phyloP scores from a whole-genome alignment of 2,329 filamentous ascomycete genomes.

The Hymenotorrendiella dingleyae region DNA sequence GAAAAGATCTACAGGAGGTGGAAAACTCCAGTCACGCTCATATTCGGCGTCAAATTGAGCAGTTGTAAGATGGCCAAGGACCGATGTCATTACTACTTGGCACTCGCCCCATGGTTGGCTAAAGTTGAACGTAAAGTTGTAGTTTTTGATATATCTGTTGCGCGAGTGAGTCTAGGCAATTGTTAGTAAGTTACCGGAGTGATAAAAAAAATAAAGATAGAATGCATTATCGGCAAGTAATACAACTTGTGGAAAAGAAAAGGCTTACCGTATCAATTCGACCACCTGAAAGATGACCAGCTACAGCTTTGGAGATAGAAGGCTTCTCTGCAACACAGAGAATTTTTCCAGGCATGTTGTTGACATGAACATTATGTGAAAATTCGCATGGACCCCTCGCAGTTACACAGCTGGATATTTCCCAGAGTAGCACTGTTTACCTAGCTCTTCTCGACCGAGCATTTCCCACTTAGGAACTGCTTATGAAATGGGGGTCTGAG shows the following conservation, averaged over 20 bases:
- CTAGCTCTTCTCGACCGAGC: no score
- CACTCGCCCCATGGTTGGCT: slow-evolving; percentile 72
- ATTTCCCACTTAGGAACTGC: no score
- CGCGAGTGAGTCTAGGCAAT: slow-evolving; percentile 23
- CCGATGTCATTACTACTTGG: slow-evolving; percentile 87
- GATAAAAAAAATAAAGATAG: no score
- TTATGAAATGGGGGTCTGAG: no score
- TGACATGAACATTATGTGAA: no score
- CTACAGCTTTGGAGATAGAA: slow-evolving; percentile 91
- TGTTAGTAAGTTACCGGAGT: no score
- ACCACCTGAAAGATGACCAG: slow-evolving; percentile 80
- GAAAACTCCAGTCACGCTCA: slow-evolving; percentile 69
- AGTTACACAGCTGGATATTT: no score
- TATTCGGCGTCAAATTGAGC: slow-evolving; percentile 70
- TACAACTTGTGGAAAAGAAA: not conserved
- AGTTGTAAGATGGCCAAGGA: slow-evolving; percentile 80
- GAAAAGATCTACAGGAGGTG: slow-evolving; percentile 74
- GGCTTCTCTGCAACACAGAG: slow-evolving; percentile 83
- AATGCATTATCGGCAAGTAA: not conserved
- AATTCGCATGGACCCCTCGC: no score
- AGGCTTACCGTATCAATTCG: slow-evolving; percentile 58
- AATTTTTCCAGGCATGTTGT: slow-evolving; percentile 40
- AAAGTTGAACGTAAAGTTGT: slow-evolving; percentile 86
- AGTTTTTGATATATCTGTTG: slow-evolving; percentile 80
- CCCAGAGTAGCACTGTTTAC: no score